Evolutionary conservation across 2,329 filamentous ascomycete species (phyloP), one percentile per base, ranked within the genome.

Genomic region (Leptographium galeiforme): DNA sequence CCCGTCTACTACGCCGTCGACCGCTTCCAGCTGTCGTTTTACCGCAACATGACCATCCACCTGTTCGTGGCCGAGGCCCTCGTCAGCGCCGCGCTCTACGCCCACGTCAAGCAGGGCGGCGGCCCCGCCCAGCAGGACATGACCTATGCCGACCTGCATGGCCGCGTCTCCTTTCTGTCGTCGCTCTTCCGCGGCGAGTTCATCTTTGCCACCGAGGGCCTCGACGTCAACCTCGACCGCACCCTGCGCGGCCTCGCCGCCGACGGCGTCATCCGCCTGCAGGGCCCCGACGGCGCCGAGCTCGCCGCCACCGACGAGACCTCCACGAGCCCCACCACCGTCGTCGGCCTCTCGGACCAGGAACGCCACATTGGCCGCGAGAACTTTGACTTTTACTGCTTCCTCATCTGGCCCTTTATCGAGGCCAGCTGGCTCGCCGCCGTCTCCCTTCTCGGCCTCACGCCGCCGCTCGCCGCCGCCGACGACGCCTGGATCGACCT

Each of bases 41-140:
- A 98, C 70, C 84, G 93, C 51, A 98, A 98, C 68, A 97, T 97
- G 93, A 96, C 91, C 0, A 98, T 98, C 57, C 93, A 98, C 65
- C 78, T 98, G 6, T 98, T 98, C 67, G 93, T 98, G 54, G 85
- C 89, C 2, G 90, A 97, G 65, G 87, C 91, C 0, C 74, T 98
- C 6, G 88, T 97, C 25, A 93, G 88, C 57, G 88, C 84, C 6
- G 87, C 87, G 33, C 84, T 98, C 75, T 98, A 98, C 67, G 93
- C 84, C 0, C 80, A 81, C 46, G 86, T 97, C 53, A 98, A 98
- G 68, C 82, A 82, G 57, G 93, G 93, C 16, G 91, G 91, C n/a
- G 88, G 87, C 0, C 85, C 87, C 0, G 75, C 82, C 5, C 80
- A 85, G 59, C 89, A 97, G 64, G 80, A 85, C 48, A 91, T 95